Evolutionary conservation across 108 stramenopile genomes (phyloP), one percentile per base, ranked within the genome.

Genomic region (Nannochloropsis gaditana): DNA sequence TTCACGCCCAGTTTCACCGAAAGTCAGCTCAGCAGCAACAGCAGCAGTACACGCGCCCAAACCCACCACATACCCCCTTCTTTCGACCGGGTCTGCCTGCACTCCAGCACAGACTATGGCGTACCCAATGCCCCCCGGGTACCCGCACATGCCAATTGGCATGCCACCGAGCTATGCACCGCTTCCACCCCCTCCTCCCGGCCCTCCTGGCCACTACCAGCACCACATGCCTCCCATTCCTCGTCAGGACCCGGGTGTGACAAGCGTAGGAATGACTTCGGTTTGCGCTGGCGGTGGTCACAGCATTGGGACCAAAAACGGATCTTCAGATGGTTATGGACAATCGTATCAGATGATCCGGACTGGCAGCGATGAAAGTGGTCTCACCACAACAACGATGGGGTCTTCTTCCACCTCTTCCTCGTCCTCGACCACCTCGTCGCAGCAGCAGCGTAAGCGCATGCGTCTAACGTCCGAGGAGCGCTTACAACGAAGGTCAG

Each of bases 41-140:
- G 59, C 59, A 73, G 59, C 59, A 73, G 59, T 1, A 15, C 59
- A n/a, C 59, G n/a, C 47, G 47, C 59, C 59, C 59, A 73, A 73
- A 73, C 59, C 59, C 59, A 73, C 59, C 59, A 73, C 59, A 73
- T 73, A 73, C 59, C 59, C 59, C 59, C 59, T 73, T 73, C 59
- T n/a, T 73, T 73, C 59, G 5, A 15, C 59, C 5, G 15, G 59
- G 15, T 73, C n/a, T 73, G 3, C 59, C 19, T 15, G 59, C n/a
- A 15, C 59, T 73, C 59, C n/a, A 6, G 4, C 59, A 6, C 59
- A 15, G 59, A n/a, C 3, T 6, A 73, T 73, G 59, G 59, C 59
- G 15, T 73, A 73, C 59, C 59, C 59, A 73, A 73, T 73, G 59
- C 59, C 59, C 59, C 59, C 59, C 2, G 59, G 59, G 3, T 73